Conservation (phyloP, 306 rosid species). For the Acmispon strigosus region DNA sequence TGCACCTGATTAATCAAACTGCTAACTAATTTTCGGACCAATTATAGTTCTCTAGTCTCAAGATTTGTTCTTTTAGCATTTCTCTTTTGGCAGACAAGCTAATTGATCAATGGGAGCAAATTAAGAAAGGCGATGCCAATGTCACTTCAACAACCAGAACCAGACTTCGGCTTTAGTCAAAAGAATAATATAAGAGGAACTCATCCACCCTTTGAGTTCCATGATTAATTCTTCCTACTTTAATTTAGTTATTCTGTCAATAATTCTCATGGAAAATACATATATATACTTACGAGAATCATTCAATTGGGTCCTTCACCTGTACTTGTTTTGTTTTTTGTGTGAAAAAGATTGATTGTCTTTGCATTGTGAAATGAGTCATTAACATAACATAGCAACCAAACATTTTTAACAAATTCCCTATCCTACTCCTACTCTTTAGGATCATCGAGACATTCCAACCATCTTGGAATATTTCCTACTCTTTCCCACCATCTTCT, state of each 20-base stretch:
- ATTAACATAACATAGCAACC: slow-evolving; percentile 3
- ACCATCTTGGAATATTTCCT: slow-evolving; percentile 26
- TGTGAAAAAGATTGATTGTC: not conserved
- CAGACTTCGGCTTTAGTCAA: slow-evolving; percentile 6
- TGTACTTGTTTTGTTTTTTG: no score
- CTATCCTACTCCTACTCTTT: slow-evolving; percentile 57
- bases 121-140: slow-evolving; percentile 11
- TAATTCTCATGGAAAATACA: no score
- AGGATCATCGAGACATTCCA: slow-evolving; percentile 61
- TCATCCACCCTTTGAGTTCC: not conserved
- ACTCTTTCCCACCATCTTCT: slow-evolving; percentile 13
- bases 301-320: no score
- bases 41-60: slow-evolving; percentile 32
- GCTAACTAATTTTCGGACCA: slow-evolving; percentile 27
- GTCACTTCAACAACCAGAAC: not conserved
- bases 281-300: no score
- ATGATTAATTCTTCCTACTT: slow-evolving; percentile 1
- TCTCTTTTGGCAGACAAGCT: no score
- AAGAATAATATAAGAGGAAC: slow-evolving; percentile 9
- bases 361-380: not conserved
- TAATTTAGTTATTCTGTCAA: no score
- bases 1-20: slow-evolving; percentile 25
- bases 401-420: slow-evolving; percentile 25
- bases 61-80: slow-evolving; percentile 25
- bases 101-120: no score